A percentile compares a stretch with the other conserved stretches of the same genome.
phyloP scores from a whole-genome alignment of 305 asterid genomes.

The Ajuga reptans region DNA sequence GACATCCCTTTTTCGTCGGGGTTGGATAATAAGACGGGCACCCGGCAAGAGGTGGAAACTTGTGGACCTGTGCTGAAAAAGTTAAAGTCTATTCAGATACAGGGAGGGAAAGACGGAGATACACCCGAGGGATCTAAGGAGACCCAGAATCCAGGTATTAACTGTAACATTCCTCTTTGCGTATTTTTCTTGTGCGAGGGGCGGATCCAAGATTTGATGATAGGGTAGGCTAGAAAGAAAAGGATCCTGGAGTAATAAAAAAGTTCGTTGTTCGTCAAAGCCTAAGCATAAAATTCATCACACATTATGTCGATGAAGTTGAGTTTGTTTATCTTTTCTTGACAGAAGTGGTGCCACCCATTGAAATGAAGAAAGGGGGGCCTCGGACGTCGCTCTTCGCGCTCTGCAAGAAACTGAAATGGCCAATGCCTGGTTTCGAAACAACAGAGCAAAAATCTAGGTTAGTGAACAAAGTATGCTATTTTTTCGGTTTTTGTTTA shows the following conservation, averaged over 20 bases:
- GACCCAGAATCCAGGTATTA: conserved; percentile 51
- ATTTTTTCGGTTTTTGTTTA: too few species aligned
- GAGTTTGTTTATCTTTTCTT: not conserved
- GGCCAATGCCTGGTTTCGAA: conserved; percentile 76
- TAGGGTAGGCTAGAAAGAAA: too few species aligned
- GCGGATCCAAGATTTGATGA: too few species aligned
- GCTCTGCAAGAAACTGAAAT: conserved; percentile 65
- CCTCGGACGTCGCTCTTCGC: conserved; percentile 58
- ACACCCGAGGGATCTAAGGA: conserved; percentile 14
- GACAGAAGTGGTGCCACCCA: conserved; percentile 52
- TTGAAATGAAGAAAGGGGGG: conserved; percentile 79
- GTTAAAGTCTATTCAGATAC: conserved; percentile 26
- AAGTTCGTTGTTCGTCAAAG: too few species aligned
- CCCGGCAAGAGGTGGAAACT: conserved; percentile 18
- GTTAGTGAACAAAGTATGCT: conserved; percentile 29
- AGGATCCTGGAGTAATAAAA: too few species aligned
- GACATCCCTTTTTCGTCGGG: conserved; percentile 16
- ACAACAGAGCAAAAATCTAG: conserved; percentile 60
- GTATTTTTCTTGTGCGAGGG: not conserved
- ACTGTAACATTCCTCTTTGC: not conserved
- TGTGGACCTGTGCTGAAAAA: conserved; percentile 31
- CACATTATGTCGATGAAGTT: too few species aligned
- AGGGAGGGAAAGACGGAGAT: conserved; percentile 18
- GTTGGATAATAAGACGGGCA: conserved; percentile 8
- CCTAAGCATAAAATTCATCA: too few species aligned